Percentiles rank a stretch among this genome's conserved stretches.
Evolutionary conservation across 148 eudicot genomes (phyloP).

Genomic region (Amaranthus hypochondriacus): DNA sequence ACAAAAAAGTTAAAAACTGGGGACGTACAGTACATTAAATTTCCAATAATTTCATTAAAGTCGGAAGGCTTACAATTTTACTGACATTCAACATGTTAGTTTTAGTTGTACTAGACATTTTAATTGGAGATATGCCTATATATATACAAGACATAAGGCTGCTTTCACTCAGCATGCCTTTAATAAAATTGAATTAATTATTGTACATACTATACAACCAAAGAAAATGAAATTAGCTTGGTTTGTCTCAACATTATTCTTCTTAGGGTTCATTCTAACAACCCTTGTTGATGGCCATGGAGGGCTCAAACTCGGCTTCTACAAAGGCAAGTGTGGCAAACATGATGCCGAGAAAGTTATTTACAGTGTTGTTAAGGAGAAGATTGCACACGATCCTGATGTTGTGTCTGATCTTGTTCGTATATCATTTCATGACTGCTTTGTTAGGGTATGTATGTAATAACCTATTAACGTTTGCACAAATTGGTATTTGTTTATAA

Average conservation of each 20-base stretch:
- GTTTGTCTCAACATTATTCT: neutral
- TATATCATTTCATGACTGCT: slow-evolving; percentile 18
- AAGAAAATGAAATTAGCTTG: neutral
- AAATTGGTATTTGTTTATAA: neutral
- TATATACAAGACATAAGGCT: too few species aligned
- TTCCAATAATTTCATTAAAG: too few species aligned
- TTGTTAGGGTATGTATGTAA: slow-evolving; percentile 20
- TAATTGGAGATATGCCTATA: too few species aligned
- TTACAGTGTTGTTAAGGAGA: slow-evolving; percentile 11
- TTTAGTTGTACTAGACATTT: too few species aligned
- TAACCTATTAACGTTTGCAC: neutral
- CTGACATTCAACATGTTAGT: too few species aligned
- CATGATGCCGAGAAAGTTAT: slow-evolving; percentile 14
- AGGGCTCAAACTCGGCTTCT: neutral
- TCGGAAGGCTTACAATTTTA: too few species aligned
- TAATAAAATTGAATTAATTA: too few species aligned
- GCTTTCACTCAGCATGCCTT: too few species aligned
- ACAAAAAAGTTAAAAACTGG: too few species aligned
- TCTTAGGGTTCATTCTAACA: neutral
- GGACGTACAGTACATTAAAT: too few species aligned
- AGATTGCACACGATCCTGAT: neutral
- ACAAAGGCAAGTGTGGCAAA: neutral
- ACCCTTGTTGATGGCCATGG: neutral
- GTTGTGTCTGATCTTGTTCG: slow-evolving; percentile 14
- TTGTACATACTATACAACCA: too few species aligned